phyloP scores from a whole-genome alignment of 2,329 filamentous ascomycete genomes.

The Cercospora sesami region DNA sequence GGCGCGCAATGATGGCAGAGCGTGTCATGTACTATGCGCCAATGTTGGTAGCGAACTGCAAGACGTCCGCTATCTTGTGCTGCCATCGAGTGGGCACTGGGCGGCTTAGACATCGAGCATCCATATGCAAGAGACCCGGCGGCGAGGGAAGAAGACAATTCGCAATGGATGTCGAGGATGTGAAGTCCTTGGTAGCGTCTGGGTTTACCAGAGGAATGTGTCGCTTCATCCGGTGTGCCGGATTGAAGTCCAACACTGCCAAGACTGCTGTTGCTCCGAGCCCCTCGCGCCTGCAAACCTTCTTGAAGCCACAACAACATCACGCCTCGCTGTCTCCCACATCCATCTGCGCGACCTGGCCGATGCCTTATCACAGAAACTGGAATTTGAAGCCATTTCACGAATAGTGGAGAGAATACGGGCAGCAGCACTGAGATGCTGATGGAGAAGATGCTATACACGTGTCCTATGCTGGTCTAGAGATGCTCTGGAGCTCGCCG shows the following conservation, averaged over 20 bases:
- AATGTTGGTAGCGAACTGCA: background rate
- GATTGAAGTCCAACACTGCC: background rate
- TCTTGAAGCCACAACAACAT: background rate
- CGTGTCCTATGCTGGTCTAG: background rate
- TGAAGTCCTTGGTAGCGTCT: background rate
- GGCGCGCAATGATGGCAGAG: conserved; percentile 5
- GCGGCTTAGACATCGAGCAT: background rate
- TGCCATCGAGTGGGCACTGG: background rate
- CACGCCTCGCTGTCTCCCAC: background rate
- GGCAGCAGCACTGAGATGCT: background rate
- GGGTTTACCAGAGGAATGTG: background rate
- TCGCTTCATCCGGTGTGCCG: background rate
- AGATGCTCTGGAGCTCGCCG: background rate
- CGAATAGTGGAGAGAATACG: background rate
- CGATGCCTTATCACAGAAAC: background rate
- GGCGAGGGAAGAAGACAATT: background rate
- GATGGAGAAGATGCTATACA: background rate
- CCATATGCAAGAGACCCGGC: background rate
- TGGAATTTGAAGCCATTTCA: background rate
- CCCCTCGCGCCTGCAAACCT: background rate
- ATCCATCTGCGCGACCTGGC: background rate
- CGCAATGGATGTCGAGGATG: background rate
- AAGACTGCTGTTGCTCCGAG: background rate
- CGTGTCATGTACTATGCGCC: conserved; percentile 1
- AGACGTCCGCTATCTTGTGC: background rate